Base-by-base conservation (phyloP, 805 yeast species). In the Candida quercuum region DNA sequence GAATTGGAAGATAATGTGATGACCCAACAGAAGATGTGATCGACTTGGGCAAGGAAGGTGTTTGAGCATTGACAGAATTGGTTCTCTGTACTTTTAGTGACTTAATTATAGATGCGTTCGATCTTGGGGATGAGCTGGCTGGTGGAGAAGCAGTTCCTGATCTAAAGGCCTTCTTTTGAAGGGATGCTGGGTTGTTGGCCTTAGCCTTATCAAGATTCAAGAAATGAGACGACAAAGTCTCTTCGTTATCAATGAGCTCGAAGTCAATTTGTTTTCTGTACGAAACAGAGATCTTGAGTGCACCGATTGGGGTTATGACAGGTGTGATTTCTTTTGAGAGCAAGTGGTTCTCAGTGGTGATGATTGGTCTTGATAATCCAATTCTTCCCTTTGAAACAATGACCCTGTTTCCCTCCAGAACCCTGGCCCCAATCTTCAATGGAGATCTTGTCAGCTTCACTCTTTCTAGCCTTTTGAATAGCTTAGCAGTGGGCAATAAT, bases 381-480 rank as follows among this genome's bases (percentile, higher is more conserved):
- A 88, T 74, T 43, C 97, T 66, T 3, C 96, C 95, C 54, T 79
- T 81, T 1, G 94, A 81, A 10, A 79, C 68, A 21, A 89, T 84
- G 1, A 93, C 82, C 46, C 77, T 75, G 13, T 81, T 73, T 0
- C 96, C 96, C 56, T 88, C 89, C 23, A 85, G 53, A 0, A 84
- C 59, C 38, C 86, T 69, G 34, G 81, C 74, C 6, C 78, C 76
- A 2, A 89, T 60, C 30, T 58, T 58, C 38, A 80, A 57, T 6
- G 69, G 64, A 1, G 64, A 44, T 31, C 56, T 59, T 35, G 55
- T 51, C 42, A 62, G 60, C 43, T 64, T 66, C 32, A 59, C 60
- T 43, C 40, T 64, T n/a, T 55, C 42, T 10, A 78, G 60, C 28
- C 57, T 60, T 42, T 72, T 70, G 40, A 67, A 63, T 38, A 88